phyloP scores from a whole-genome alignment of 208 protist species.

The Leishmania amazonensis region DNA sequence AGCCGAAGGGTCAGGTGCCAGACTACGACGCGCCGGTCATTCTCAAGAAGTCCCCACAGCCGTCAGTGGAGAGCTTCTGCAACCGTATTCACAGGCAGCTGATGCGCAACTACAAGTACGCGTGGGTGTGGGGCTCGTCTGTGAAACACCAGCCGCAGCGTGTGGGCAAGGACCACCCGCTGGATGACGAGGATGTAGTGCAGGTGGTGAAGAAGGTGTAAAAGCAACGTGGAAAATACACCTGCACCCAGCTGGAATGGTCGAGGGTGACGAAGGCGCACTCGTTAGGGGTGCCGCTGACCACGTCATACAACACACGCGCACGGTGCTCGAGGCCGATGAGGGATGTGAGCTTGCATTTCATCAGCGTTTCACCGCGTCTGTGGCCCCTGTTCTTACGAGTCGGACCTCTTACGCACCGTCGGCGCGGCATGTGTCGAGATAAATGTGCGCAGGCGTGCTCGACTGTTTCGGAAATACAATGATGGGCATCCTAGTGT shows the following conservation, averaged over 20 bases:
- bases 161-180: conserved; percentile 96
- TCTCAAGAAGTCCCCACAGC: conserved; percentile 80
- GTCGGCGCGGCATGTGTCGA: neutral
- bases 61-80: conserved; percentile 97
- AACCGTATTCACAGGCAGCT: conserved; percentile 97
- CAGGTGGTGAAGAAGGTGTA: conserved; percentile 98
- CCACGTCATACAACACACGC: neutral
- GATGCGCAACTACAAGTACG: conserved; percentile 98
- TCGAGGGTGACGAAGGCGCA: neutral
- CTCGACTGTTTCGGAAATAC: neutral
- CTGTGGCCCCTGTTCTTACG: neutral
- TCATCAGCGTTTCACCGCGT: neutral
- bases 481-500: neutral
- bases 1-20: conserved; percentile 96
- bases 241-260: neutral
- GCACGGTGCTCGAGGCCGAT: neutral
- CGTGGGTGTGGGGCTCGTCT: conserved; percentile 97
- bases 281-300: neutral
- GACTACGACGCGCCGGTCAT: conserved; percentile 99
- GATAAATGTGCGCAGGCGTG: neutral
- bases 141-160: conserved; percentile 98
- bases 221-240: neutral
- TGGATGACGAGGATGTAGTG: conserved; percentile 99
- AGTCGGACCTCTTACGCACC: neutral
- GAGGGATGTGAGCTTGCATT: neutral